Evolutionary conservation across 495 filamentous ascomycete genomes (phyloP).

Genomic region (Achaetomiella virescens): DNA sequence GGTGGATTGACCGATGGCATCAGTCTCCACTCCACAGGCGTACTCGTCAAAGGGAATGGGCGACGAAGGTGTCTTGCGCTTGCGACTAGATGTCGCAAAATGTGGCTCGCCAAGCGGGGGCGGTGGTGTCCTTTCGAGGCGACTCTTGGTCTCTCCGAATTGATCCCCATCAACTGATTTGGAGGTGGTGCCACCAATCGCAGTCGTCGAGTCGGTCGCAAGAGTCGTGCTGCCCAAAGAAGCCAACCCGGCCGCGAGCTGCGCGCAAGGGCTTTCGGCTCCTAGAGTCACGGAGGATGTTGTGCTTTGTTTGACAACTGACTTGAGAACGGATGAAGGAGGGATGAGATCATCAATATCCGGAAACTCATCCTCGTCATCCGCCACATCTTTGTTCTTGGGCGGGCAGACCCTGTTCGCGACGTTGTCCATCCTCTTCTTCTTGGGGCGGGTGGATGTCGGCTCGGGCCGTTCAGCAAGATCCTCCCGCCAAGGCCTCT

Average conservation of each 20-base stretch:
- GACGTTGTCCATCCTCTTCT: slow-evolving; percentile 27
- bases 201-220: not conserved
- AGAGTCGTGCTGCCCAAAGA: not conserved
- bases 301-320: slow-evolving; percentile 6
- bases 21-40: not conserved
- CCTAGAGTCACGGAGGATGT: not conserved
- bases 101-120: not conserved
- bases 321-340: slow-evolving; percentile 9
- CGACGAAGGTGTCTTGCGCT: slow-evolving; percentile 18
- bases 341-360: slow-evolving; percentile 36
- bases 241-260: not conserved
- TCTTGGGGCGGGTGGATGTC: slow-evolving; percentile 51
- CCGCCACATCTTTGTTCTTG: not conserved
- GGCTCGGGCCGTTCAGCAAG: slow-evolving; percentile 34
- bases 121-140: not conserved
- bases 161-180: not conserved
- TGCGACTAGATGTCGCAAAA: slow-evolving; percentile 6
- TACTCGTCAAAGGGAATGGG: not conserved
- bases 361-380: slow-evolving; percentile 31
- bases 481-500: slow-evolving; percentile 55
- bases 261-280: slow-evolving; percentile 1
- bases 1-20: not conserved
- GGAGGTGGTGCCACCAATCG: not conserved
- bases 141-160: not conserved
- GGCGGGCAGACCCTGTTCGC: slow-evolving; percentile 44